Percentiles rank a stretch among this genome's conserved stretches.
These are phyloP conservation scores for Dalbergia oliveri DNA, from an alignment of 306 rosid genomes.

Conservation along the genomic window DNA sequence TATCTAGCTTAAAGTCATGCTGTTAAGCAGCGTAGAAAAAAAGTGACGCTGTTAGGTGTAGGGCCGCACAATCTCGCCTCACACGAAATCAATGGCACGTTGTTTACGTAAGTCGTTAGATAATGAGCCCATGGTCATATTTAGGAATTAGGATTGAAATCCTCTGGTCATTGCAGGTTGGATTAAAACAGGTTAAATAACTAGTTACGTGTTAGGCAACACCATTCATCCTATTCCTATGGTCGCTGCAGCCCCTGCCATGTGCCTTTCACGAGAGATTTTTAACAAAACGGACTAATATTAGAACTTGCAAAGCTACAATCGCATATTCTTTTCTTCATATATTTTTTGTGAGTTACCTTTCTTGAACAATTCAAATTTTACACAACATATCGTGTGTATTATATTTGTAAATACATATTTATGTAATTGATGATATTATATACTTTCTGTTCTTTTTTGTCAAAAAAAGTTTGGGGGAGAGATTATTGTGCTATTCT, in stretches of 20 bases:
- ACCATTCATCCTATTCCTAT: not conserved
- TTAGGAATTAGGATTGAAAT: too few relatives aligned
- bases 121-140: slow-evolving; percentile 14
- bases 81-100: too few relatives aligned
- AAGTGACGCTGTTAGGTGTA: not conserved
- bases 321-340: not conserved
- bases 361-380: not conserved
- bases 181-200: not conserved
- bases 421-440: not conserved
- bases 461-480: not conserved
- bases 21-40: not conserved
- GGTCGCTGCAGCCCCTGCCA: not conserved
- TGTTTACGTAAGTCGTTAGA: too few relatives aligned
- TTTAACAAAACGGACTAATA: too few relatives aligned
- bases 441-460: not conserved
- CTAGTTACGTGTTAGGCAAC: not conserved
- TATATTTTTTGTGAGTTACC: not conserved
- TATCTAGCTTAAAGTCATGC: not conserved
- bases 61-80: not conserved
- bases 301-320: not conserved
- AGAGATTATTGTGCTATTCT: not conserved
- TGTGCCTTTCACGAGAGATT: not conserved
- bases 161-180: not conserved
- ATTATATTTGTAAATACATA: not conserved
- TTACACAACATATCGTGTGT: not conserved